A percentile compares a stretch with the other conserved stretches of the same genome.
Evolutionary conservation across 208 protist species (phyloP).

Genomic region (Acanthamoeba triangularis): DNA sequence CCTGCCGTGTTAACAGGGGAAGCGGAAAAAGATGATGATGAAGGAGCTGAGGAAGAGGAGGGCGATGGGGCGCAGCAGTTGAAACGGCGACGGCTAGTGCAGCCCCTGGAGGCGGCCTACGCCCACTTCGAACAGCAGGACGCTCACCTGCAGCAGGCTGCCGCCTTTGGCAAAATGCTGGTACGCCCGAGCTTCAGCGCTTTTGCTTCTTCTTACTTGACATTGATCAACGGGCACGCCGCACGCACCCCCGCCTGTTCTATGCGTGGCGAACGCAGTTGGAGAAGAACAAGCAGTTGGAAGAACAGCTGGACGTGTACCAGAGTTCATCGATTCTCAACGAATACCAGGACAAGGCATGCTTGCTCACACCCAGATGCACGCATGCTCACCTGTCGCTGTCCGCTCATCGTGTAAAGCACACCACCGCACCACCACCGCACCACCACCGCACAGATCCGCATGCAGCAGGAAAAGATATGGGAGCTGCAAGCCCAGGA

Average conservation of each 20-base stretch:
- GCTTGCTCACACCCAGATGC: not conserved
- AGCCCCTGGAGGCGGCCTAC: slow-evolving; percentile 47
- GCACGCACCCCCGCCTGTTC: not conserved
- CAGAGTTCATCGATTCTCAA: slow-evolving; percentile 26
- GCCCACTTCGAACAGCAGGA: slow-evolving; percentile 22
- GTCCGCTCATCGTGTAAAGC: too few species aligned
- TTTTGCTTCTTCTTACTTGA: not conserved
- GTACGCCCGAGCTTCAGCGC: not conserved
- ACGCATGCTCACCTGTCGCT: too few species aligned
- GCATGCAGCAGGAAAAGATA: slow-evolving; percentile 35
- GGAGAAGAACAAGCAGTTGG: slow-evolving; percentile 63
- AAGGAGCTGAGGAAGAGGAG: not conserved
- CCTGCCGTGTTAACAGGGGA: not conserved
- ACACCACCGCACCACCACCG: not conserved
- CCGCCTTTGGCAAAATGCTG: slow-evolving; percentile 58
- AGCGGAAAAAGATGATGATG: not conserved
- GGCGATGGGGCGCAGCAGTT: not conserved
- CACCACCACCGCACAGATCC: not conserved
- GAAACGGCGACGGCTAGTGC: slow-evolving; percentile 33
- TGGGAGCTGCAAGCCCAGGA: slow-evolving; percentile 38
- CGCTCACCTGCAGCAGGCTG: slow-evolving; percentile 14
- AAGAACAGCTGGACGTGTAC: slow-evolving; percentile 37
- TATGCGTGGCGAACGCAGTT: not conserved
- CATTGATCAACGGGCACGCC: not conserved
- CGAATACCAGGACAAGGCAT: slow-evolving; percentile 59